These are phyloP conservation scores for Leccinum sublutescens DNA, from an alignment of 768 basidiomycete genomes.

Conservation along the genomic window DNA sequence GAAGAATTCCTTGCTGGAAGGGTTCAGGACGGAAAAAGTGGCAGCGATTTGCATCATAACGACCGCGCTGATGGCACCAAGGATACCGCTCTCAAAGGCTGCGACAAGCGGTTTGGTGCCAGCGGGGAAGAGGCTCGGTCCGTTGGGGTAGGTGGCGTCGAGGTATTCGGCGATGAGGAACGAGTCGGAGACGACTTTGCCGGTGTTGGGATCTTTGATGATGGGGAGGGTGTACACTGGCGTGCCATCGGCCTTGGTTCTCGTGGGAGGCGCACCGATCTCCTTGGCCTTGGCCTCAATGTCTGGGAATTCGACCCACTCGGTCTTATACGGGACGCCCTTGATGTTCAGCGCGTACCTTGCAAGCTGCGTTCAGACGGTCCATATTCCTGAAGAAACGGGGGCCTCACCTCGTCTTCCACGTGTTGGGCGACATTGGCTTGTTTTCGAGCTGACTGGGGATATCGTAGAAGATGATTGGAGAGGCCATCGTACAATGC, in stretches of 20 bases:
- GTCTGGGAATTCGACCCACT: slow-evolving; percentile 45
- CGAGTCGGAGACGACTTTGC: slow-evolving; percentile 11
- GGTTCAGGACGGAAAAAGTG: slow-evolving; percentile 21
- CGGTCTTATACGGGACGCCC: slow-evolving; percentile 39
- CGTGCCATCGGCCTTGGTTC: slow-evolving; percentile 30
- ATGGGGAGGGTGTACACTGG: slow-evolving; percentile 41
- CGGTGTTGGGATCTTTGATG: slow-evolving; percentile 39
- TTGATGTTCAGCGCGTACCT: slow-evolving; percentile 43
- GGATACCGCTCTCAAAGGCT: background rate
- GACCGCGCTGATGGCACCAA: slow-evolving; percentile 10
- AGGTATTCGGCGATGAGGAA: slow-evolving; percentile 46
- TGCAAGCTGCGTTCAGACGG: background rate
- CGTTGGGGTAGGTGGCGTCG: slow-evolving; percentile 35
- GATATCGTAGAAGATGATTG: slow-evolving; percentile 47
- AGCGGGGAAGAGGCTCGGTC: no score
- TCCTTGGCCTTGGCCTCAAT: slow-evolving; percentile 35
- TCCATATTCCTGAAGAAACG: background rate
- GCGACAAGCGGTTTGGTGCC: no score
- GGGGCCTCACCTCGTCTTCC: slow-evolving; percentile 40
- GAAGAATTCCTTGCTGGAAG: slow-evolving; percentile 32
- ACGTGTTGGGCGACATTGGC: slow-evolving; percentile 41
- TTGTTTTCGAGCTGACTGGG: slow-evolving; percentile 30
- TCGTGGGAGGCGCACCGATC: slow-evolving; percentile 34
- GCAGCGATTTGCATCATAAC: slow-evolving; percentile 14
- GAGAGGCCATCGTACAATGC: slow-evolving; percentile 19